Conservation (phyloP, 371 early-diverging fungal species). For the Mucor circinelloides region DNA sequence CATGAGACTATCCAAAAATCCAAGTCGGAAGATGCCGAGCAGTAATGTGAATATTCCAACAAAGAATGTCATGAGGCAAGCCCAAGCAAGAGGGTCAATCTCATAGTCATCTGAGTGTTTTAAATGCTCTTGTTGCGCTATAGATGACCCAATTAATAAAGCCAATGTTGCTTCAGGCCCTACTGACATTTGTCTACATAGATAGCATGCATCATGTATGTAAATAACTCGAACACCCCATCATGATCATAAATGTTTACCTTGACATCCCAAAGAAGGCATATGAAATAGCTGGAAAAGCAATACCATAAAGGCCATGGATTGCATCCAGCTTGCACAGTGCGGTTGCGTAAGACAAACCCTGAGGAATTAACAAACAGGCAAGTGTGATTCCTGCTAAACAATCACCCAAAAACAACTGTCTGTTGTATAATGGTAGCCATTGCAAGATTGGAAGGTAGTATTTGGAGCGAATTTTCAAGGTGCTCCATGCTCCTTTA, state of each 20-base stretch:
- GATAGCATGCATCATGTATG: background rate
- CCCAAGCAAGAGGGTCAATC: slow-evolving; percentile 62
- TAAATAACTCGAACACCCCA: background rate
- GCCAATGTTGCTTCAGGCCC: slow-evolving; percentile 94
- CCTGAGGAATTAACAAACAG: slow-evolving; percentile 87
- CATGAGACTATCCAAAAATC: slow-evolving; percentile 93
- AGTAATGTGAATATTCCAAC: slow-evolving; percentile 90
- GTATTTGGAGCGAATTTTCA: slow-evolving; percentile 74
- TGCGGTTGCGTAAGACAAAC: slow-evolving; percentile 86
- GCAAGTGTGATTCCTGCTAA: slow-evolving; percentile 89
- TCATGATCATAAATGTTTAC: slow-evolving; percentile 22
- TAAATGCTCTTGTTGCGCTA: slow-evolving; percentile 48
- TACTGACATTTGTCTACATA: slow-evolving; percentile 77
- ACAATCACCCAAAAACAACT: slow-evolving; percentile 63
- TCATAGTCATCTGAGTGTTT: slow-evolving; percentile 38
- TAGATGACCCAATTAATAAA: slow-evolving; percentile 83
- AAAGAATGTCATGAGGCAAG: slow-evolving; percentile 77
- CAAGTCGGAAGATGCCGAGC: slow-evolving; percentile 91
- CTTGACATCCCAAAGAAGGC: slow-evolving; percentile 90
- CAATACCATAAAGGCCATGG: slow-evolving; percentile 86
- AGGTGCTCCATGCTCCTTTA: slow-evolving; percentile 37
- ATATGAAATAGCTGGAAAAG: slow-evolving; percentile 86
- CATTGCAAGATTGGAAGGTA: slow-evolving; percentile 90
- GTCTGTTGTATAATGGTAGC: slow-evolving; percentile 76
- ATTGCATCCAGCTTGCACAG: slow-evolving; percentile 84